Percentiles rank a stretch among this genome's conserved stretches.
Evolutionary conservation across 352 stramenopile species (phyloP).

Genomic region (Pythium biforme): DNA sequence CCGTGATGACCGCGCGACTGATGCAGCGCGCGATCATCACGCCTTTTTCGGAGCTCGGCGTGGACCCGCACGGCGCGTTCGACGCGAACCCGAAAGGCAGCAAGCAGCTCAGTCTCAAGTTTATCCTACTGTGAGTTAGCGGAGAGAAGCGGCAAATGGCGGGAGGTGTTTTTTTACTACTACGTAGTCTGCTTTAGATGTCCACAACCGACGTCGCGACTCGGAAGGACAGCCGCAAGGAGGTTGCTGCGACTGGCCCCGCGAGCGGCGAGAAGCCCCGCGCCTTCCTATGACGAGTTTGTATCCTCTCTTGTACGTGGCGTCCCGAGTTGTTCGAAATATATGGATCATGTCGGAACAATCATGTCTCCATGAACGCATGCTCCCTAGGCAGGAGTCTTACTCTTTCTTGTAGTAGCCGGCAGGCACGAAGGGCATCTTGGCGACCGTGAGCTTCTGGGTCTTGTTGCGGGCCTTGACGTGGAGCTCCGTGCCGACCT

Average conservation of each 20-base stretch:
- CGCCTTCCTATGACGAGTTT: no score
- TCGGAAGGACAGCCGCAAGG: conserved; percentile 5
- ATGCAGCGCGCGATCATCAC: conserved; percentile 54
- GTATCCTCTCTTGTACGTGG: no score
- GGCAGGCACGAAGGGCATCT: conserved; percentile 98
- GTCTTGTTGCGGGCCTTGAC: conserved; percentile 96
- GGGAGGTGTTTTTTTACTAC: conserved; percentile 8
- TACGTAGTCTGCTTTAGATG: conserved; percentile 3
- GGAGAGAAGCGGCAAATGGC: not conserved
- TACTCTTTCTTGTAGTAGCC: conserved; percentile 95
- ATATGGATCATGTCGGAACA: conserved; percentile 6
- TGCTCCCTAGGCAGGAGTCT: not conserved
- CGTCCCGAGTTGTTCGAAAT: not conserved
- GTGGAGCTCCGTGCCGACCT: conserved; percentile 92
- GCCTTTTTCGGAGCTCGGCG: conserved; percentile 49
- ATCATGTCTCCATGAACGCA: not conserved
- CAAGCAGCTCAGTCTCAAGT: conserved; percentile 75
- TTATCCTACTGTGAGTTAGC: conserved; percentile 52
- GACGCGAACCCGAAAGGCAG: conserved; percentile 36
- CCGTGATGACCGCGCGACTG: conserved; percentile 34
- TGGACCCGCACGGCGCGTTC: conserved; percentile 47
- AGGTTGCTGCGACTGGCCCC: not conserved
- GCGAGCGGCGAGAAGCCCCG: not conserved
- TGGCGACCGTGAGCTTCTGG: conserved; percentile 91
- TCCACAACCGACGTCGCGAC: conserved; percentile 5